Evolutionary conservation across 495 filamentous ascomycete genomes (phyloP).

Genomic region (Corynascus novoguineensis): DNA sequence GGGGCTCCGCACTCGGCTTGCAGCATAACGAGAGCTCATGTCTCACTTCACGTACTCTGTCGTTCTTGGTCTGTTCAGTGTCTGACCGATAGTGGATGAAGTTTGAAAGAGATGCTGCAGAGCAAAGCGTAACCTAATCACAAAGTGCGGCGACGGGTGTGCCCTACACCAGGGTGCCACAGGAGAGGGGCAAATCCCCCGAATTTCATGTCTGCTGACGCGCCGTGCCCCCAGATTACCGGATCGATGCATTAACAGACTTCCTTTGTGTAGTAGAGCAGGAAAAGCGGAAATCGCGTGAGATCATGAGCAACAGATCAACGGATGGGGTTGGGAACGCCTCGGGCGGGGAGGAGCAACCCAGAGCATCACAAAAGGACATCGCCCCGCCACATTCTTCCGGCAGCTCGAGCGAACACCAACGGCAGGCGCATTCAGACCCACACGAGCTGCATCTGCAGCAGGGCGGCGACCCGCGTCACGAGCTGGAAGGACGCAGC

Average conservation of each 20-base stretch:
- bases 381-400: constrained; percentile 4
- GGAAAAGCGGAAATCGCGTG: neutral
- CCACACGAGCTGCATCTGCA: constrained; percentile 27
- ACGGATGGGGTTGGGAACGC: neutral
- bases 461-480: constrained; percentile 22
- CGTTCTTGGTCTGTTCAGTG: neutral
- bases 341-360: neutral
- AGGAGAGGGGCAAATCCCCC: neutral
- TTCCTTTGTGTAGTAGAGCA: neutral
- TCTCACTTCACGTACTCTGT: neutral
- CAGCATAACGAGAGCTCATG: neutral
- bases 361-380: neutral
- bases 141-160: neutral
- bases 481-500: constrained; percentile 19
- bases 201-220: neutral
- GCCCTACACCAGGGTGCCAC: neutral
- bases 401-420: neutral
- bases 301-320: constrained; percentile 11
- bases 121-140: neutral
- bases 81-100: constrained; percentile 2
- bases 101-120: neutral
- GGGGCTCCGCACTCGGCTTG: neutral
- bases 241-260: constrained; percentile 8
- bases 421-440: constrained; percentile 6
- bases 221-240: neutral